Evolutionary conservation across 192 early-diverging fungal species (phyloP).

Genomic region (Bifiguratus adelaidae): DNA sequence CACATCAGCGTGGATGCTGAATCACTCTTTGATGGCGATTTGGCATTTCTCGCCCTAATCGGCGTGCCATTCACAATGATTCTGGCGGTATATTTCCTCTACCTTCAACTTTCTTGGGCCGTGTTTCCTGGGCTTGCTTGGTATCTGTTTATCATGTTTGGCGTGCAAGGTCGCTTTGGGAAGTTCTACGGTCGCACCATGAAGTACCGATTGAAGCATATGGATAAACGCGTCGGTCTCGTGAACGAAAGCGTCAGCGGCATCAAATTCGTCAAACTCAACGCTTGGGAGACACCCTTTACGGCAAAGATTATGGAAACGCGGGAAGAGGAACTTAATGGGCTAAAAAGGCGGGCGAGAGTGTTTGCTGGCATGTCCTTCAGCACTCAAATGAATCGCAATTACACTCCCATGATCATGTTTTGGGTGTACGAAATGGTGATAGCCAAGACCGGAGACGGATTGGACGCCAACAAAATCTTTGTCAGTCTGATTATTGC

Average conservation of each 20-base stretch:
- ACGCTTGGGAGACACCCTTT: constrained; percentile 19
- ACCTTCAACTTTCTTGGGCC: constrained; percentile 16
- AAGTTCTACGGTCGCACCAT: constrained; percentile 7
- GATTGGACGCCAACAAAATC: constrained; percentile 3
- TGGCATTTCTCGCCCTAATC: constrained; percentile 5
- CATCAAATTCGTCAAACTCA: constrained; percentile 32
- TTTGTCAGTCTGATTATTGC: constrained; percentile 8
- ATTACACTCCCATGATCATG: constrained; percentile 1
- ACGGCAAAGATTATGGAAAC: not conserved
- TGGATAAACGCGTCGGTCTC: constrained; percentile 22
- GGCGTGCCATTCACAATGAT: constrained; percentile 11
- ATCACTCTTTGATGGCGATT: constrained; percentile 9
- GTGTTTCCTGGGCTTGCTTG: constrained; percentile 17
- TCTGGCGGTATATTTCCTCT: constrained; percentile 10
- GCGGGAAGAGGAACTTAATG: constrained; percentile 1
- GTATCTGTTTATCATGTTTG: constrained; percentile 4
- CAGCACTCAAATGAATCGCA: not conserved
- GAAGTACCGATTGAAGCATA: constrained; percentile 14
- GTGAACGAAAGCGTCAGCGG: constrained; percentile 27
- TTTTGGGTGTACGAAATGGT: constrained; percentile 6
- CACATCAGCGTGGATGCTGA: constrained; percentile 25
- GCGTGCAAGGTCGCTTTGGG: constrained; percentile 17
- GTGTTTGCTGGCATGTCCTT: not conserved
- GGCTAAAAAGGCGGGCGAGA: not conserved
- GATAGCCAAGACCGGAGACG: not conserved